Percentiles rank a stretch among this genome's conserved stretches.
These are phyloP conservation scores for Rhizophagus prolifer DNA, from an alignment of 192 early-diverging fungal genomes.

Conservation along the genomic window DNA sequence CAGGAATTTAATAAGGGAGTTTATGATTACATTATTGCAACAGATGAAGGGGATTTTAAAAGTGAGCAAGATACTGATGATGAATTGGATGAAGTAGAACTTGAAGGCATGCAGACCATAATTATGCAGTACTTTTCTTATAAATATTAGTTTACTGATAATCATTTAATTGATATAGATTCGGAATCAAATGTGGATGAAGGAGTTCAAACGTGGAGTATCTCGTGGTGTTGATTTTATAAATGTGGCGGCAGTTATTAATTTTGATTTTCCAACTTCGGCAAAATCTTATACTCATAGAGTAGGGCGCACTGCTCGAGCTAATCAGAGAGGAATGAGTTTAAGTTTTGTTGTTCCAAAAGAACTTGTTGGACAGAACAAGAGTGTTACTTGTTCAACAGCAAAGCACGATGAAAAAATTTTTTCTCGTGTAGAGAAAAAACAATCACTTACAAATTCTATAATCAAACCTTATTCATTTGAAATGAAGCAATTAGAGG, in stretches of 20 bases:
- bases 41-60: slow-evolving; percentile 79
- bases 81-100: slow-evolving; percentile 50
- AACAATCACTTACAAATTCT: slow-evolving; percentile 54
- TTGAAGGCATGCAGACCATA: slow-evolving; percentile 30
- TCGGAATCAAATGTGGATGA: slow-evolving; percentile 38
- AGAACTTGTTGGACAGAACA: slow-evolving; percentile 40
- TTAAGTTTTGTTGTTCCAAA: slow-evolving; percentile 78
- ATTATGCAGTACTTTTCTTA: not conserved
- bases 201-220: slow-evolving; percentile 59
- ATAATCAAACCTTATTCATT: slow-evolving; percentile 80
- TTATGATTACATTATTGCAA: slow-evolving; percentile 95
- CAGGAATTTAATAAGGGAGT: slow-evolving; percentile 96
- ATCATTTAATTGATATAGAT: not conserved
- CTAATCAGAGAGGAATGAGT: slow-evolving; percentile 84
- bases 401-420: slow-evolving; percentile 62
- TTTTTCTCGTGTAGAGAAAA: slow-evolving; percentile 70
- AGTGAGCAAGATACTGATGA: slow-evolving; percentile 64
- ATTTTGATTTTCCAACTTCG: slow-evolving; percentile 93
- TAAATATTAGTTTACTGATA: not conserved
- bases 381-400: slow-evolving; percentile 32
- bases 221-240: slow-evolving; percentile 96
- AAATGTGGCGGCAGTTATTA: slow-evolving; percentile 89
- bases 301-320: slow-evolving; percentile 93
- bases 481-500: slow-evolving; percentile 86
- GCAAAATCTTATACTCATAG: slow-evolving; percentile 90